Evolutionary conservation across 345 rosid species (phyloP).

Genomic region (Erodium maritimum): DNA sequence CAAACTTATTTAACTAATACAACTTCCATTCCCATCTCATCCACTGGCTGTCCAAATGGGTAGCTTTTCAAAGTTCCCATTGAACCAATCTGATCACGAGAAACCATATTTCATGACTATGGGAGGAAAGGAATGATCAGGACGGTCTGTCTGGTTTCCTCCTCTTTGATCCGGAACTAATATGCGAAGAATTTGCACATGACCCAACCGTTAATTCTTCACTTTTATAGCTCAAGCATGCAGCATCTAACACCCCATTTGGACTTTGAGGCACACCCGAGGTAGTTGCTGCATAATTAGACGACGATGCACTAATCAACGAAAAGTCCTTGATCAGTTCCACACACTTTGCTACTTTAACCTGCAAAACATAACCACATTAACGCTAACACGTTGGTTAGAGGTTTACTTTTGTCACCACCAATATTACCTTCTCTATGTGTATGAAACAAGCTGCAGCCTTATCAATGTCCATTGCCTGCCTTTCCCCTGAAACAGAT

Average conservation of each 20-base stretch:
- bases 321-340: conserved; percentile 24
- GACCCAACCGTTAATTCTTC: conserved; percentile 24
- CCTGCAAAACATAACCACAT: conserved; percentile 22
- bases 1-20: too few species aligned
- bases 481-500: conserved; percentile 29
- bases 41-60: not conserved
- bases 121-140: not conserved
- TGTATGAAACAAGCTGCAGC: conserved; percentile 32
- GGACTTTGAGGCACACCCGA: conserved; percentile 48
- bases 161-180: not conserved
- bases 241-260: conserved; percentile 55
- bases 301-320: conserved; percentile 17
- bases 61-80: not conserved
- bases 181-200: not conserved
- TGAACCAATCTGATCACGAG: not conserved
- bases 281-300: conserved; percentile 11
- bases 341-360: conserved; percentile 33
- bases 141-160: not conserved
- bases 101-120: not conserved
- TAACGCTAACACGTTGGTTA: not conserved
- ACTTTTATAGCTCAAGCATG: conserved; percentile 61
- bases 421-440: conserved; percentile 33
- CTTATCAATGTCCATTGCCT: conserved; percentile 29
- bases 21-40: not conserved
- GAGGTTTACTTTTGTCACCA: not conserved